Evolutionary conservation across 2,329 filamentous ascomycete species (phyloP).

Genomic region (Chrysosporium keratinophilum): DNA sequence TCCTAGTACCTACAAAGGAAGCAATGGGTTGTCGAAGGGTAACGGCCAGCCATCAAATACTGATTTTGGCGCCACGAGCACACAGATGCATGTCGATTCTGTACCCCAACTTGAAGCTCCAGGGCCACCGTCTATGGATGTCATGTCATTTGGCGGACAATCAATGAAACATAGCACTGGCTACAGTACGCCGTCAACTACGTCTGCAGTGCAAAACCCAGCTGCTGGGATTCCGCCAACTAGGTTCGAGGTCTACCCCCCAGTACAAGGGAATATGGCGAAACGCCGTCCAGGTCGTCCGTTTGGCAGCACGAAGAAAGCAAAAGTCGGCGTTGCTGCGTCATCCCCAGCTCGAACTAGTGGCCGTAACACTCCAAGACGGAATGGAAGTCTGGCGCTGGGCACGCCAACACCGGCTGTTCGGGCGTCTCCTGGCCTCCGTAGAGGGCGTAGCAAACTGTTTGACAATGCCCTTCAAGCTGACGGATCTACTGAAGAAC

Average conservation of each 20-base stretch:
- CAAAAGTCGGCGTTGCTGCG: conserved; percentile 21
- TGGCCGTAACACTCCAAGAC: conserved; percentile 31
- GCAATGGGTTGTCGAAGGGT: neutral
- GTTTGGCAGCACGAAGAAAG: conserved; percentile 23
- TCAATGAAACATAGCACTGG: conserved; percentile 22
- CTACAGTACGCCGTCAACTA: conserved; percentile 17
- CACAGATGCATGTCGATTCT: neutral
- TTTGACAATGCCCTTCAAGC: conserved; percentile 20
- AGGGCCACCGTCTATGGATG: conserved; percentile 25
- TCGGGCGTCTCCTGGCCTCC: conserved; percentile 20
- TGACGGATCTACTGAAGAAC: neutral
- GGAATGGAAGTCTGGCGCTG: conserved; percentile 23
- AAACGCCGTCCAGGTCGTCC: conserved; percentile 33
- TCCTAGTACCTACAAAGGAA: conserved; percentile 13
- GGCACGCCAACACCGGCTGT: conserved; percentile 24
- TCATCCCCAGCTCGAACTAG: conserved; percentile 27
- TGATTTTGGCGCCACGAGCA: conserved; percentile 7
- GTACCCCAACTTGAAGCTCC: conserved; percentile 13
- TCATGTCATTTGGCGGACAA: conserved; percentile 18
- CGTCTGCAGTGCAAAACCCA: conserved; percentile 20
- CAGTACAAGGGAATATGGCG: conserved; percentile 28
- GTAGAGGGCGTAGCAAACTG: conserved; percentile 26
- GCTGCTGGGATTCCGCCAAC: conserved; percentile 32
- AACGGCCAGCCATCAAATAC: neutral
- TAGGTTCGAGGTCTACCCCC: conserved; percentile 36